phyloP scores from a whole-genome alignment of 257 asterid species.

The Fraxinus quadrangulata region DNA sequence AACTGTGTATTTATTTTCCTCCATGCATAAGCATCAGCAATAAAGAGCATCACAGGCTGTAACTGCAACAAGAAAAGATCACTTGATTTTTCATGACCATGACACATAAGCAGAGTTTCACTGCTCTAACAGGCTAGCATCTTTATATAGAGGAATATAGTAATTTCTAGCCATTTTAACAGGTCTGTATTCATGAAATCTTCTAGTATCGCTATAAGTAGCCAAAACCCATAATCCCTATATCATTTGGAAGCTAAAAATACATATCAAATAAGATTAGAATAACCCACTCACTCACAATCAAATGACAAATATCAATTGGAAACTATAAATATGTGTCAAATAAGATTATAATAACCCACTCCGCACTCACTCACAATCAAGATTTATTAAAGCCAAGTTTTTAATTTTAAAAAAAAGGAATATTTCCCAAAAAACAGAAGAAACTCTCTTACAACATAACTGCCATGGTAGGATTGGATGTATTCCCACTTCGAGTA shows the following conservation, averaged over 20 bases:
- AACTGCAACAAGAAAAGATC: background rate
- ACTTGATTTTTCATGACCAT: background rate
- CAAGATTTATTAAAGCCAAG: background rate
- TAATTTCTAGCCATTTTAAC: no score
- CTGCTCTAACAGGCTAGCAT: background rate
- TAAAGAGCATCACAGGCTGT: background rate
- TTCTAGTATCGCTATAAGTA: background rate
- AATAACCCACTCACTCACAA: no score
- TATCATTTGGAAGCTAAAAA: no score
- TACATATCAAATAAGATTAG: no score
- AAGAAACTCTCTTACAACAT: background rate
- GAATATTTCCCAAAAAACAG: background rate
- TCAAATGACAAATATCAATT: no score
- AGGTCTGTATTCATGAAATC: background rate
- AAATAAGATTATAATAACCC: background rate
- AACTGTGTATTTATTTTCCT: conserved; percentile 7
- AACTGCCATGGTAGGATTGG: background rate
- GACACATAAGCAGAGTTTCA: conserved; percentile 23
- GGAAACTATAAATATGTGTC: background rate
- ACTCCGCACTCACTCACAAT: background rate
- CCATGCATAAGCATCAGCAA: conserved; percentile 21
- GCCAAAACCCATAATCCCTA: background rate
- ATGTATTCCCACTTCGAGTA: background rate
- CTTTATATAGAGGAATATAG: no score
- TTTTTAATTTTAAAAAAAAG: background rate